A percentile compares a stretch with the other conserved stretches of the same genome.
Conservation (phyloP, 371 early-diverging fungal genomes). For the Basidiobolus meristosporus region DNA sequence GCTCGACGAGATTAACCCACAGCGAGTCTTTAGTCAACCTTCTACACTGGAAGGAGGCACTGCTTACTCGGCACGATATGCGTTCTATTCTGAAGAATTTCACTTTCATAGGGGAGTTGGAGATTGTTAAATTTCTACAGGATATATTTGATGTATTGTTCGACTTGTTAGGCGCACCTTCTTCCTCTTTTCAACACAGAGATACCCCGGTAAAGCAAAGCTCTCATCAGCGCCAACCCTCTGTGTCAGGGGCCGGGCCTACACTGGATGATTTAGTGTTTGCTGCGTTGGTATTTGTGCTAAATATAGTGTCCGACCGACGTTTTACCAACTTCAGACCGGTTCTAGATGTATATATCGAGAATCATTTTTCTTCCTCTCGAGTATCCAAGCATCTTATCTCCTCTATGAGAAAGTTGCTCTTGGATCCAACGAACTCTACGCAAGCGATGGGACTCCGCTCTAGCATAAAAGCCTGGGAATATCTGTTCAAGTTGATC, state of each 20-base stretch:
- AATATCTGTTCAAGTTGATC: slow-evolving; percentile 36
- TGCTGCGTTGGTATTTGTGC: slow-evolving; percentile 25
- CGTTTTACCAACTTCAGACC: slow-evolving; percentile 41
- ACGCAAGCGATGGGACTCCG: slow-evolving; percentile 26
- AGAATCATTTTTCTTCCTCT: slow-evolving; percentile 18
- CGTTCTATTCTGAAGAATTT: slow-evolving; percentile 30
- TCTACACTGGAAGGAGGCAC: slow-evolving; percentile 28
- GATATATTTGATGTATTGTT: slow-evolving; percentile 43
- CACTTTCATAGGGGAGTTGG: slow-evolving; percentile 38
- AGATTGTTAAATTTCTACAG: slow-evolving; percentile 46
- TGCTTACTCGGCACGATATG: slow-evolving; percentile 15
- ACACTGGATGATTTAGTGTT: slow-evolving; percentile 21
- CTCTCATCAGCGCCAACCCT: too few relatives aligned
- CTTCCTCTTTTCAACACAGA: slow-evolving; percentile 2
- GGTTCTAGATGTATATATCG: slow-evolving; percentile 36
- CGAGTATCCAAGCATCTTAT: slow-evolving; percentile 18
- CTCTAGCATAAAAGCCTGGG: slow-evolving; percentile 46
- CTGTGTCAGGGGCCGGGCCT: too few relatives aligned
- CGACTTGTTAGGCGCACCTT: slow-evolving; percentile 19
- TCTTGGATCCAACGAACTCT: slow-evolving; percentile 17
- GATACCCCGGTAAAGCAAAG: slow-evolving; percentile 7
- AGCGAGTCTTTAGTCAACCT: slow-evolving; percentile 35
- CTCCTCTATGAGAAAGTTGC: slow-evolving; percentile 18
- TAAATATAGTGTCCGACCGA: slow-evolving; percentile 37
- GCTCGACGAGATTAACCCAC: slow-evolving; percentile 47